Base-by-base conservation (phyloP, 2,329 filamentous ascomycete genomes). In the Nakataea oryzae region DNA sequence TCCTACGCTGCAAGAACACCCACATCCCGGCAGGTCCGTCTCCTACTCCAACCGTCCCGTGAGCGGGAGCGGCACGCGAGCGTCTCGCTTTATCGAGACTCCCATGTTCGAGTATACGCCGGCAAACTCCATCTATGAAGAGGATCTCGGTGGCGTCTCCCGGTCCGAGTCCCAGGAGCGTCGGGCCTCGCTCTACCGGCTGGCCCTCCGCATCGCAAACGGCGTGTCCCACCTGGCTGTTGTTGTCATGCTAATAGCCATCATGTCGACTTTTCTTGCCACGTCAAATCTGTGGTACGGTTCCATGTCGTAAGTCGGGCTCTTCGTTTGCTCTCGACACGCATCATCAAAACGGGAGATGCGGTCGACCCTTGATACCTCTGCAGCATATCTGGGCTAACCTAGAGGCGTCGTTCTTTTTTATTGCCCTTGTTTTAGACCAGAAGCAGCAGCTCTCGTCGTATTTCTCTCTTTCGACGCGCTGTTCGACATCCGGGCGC, bases 401-500 rank as follows among this genome's bases (percentile, higher is more conserved):
- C 41, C 21, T n/a, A n/a, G n/a, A n/a, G n/a, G n/a, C 7, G 29
- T 5, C 34, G 29, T 28, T 58, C 21, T 27, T 21, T n/a, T 57
- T 58, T 58, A 9, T 47, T 47, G 11, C 41, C 2, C 21, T 24
- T 56, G 13, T 56, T 9, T 3, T 28, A 74, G 73, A 27, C 66
- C 68, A 2, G 64, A 67, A 59, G 73, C 73, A 26, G 63, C 73
- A 9, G 63, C 70, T 11, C 66, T 76, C 13, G 66, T 74, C 8
- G 60, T 66, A 9, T 63, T 75, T n/a, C 68, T 76, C 9, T 64
- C 63, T 30, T 54, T 69, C 30, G 75, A 78, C 63, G 66, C 71
- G n/a, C 61, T 70, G 24, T 70, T 78, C 61, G 74, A 76, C 64
- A 64, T 74, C 54, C 65, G 70, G 62, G 71, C 72, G 28, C 71